Evolutionary conservation across 139 green algal species (phyloP).

Genomic region (Nannochloris sp.): DNA sequence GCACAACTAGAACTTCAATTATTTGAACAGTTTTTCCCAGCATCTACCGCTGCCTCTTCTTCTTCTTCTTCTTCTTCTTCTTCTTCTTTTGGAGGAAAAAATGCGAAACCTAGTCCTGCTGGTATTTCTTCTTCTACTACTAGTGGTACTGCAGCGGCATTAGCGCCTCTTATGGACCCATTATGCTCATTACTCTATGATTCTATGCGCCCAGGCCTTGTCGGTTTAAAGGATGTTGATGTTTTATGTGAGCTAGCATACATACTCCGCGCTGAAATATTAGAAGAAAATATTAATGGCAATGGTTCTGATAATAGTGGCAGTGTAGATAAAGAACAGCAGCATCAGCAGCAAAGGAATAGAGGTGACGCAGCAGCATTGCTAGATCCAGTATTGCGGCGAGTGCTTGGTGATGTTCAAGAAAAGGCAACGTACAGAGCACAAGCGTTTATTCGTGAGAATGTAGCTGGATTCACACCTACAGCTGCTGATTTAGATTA

Average conservation of each 20-base stretch:
- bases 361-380: constrained; percentile 54
- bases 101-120: constrained; percentile 77
- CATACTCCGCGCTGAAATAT: constrained; percentile 74
- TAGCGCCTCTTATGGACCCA: constrained; percentile 72
- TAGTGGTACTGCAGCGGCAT: constrained; percentile 11
- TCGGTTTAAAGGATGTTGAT: constrained; percentile 73
- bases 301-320: not conserved
- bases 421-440: constrained; percentile 79
- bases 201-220: constrained; percentile 58
- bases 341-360: constrained; percentile 62
- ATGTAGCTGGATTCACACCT: constrained; percentile 63
- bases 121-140: constrained; percentile 77
- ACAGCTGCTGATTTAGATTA: constrained; percentile 74
- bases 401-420: constrained; percentile 84
- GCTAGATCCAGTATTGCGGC: constrained; percentile 63
- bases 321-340: constrained; percentile 45
- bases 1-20: constrained; percentile 3
- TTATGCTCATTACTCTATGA: constrained; percentile 89
- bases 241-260: constrained; percentile 80
- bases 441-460: constrained; percentile 77
- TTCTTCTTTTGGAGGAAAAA: constrained; percentile 52
- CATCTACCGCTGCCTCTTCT: not conserved
- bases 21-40: constrained; percentile 3
- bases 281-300: not conserved
- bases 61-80: no score